Base-by-base conservation (phyloP, 495 filamentous ascomycete genomes). In the Aspergillus hancockii region DNA sequence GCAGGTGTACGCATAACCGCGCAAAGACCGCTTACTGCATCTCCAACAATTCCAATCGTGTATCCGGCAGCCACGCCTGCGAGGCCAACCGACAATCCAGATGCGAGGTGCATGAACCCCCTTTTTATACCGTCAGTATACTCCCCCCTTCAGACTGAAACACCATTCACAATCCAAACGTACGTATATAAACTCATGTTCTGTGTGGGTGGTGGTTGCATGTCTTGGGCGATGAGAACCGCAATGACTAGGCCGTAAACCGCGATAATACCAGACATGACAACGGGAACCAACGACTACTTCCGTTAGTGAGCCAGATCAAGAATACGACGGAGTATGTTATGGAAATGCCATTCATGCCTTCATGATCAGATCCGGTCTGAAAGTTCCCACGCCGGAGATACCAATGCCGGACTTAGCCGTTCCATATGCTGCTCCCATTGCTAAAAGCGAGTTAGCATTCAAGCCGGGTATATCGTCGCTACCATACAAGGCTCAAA, bases 201-300 rank as follows among this genome's bases (percentile, higher is more conserved):
- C 52, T 82, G 69, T 2, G 67, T 65, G 41, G 82, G 78, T 19
- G 88, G 85, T 9, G 91, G 90, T 8, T 76, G 78, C 69, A 97
- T 82, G 64, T 93, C 90, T 65, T 88, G 86, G 16, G 92, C 89
- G 69, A 98, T 98, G 32, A 99, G 83, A 66, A 99, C 94, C 18
- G 93, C 86, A 62, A 99, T 90, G 62, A 99, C 94, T 47, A 99
- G 90, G 36, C 92, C 87, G 77, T 99, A 99, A 63, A 99, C 95
- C 36, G 94, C 94, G 64, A 99, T 92, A 70, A 99, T 99, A 83
- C 94, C 94, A 69, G 94, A 95, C 94, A 99, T 99, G 79, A 99
- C 91, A 62, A 98, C 93, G 55, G 93, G 94, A 67, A 95, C 93
- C 38, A 97, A 81, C 49, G 90, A 96, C 92, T 93, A 63, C 55